A percentile compares a stretch with the other conserved stretches of the same genome.
These are phyloP conservation scores for Colletotrichum plurivorum DNA, from an alignment of 2,329 filamentous ascomycete species.

Conservation along the genomic window DNA sequence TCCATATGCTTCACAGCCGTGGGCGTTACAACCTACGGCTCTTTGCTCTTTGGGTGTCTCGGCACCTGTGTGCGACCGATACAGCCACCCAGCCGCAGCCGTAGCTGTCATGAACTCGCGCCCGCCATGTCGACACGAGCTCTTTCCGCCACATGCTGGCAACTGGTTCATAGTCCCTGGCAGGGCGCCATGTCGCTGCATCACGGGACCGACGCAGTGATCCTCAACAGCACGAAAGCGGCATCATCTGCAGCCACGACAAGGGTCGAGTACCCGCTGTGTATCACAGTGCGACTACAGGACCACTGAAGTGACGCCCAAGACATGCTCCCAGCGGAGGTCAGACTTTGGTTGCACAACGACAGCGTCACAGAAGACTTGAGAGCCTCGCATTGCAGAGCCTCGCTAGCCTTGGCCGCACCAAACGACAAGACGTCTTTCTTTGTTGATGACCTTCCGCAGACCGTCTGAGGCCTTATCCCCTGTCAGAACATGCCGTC, in stretches of 20 bases:
- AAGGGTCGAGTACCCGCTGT: background rate
- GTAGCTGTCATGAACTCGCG: slow-evolving; percentile 1
- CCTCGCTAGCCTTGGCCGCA: too few species aligned
- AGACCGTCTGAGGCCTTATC: too few species aligned
- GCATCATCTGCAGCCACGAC: slow-evolving; percentile 19
- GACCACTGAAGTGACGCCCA: background rate
- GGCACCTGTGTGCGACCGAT: background rate
- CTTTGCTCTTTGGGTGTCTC: background rate
- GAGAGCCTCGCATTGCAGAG: too few species aligned
- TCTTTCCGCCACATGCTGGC: background rate
- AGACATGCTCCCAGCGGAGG: background rate
- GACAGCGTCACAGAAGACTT: too few species aligned
- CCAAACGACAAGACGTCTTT: too few species aligned
- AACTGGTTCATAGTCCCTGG: slow-evolving; percentile 4
- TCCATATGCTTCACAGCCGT: background rate
- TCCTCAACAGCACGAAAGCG: slow-evolving; percentile 5
- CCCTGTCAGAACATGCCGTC: background rate
- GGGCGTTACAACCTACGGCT: background rate
- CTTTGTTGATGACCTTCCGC: too few species aligned
- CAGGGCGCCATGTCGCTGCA: background rate
- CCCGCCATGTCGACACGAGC: background rate
- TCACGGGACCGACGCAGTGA: slow-evolving; percentile 16
- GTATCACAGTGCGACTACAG: background rate
- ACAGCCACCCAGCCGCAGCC: background rate
- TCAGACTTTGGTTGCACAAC: too few species aligned